Percentiles rank a stretch among this genome's conserved stretches.
phyloP scores from a whole-genome alignment of 495 filamentous ascomycete species.

The Lindgomyces ingoldianus region DNA sequence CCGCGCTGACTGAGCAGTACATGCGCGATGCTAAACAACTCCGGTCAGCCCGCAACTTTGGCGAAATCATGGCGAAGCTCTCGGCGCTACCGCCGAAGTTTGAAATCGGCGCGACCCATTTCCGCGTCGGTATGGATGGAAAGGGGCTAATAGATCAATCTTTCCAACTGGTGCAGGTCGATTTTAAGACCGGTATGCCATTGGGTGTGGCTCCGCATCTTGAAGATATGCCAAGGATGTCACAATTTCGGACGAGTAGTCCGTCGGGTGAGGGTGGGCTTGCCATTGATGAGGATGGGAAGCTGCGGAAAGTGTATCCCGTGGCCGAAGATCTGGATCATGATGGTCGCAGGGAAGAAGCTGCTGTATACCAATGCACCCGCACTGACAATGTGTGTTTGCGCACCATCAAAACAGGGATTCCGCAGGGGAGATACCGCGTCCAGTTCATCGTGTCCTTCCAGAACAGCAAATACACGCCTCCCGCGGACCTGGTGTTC shows the following conservation, averaged over 20 bases:
- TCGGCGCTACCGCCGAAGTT: slow-evolving; percentile 36
- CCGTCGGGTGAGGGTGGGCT: slow-evolving; percentile 35
- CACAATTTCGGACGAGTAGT: slow-evolving; percentile 23
- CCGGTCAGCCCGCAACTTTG: slow-evolving; percentile 23
- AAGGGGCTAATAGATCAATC: slow-evolving; percentile 23
- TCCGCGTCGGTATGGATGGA: slow-evolving; percentile 35
- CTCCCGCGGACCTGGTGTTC: slow-evolving; percentile 37
- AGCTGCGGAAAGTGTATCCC: slow-evolving; percentile 36
- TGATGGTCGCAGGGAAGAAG: slow-evolving; percentile 37
- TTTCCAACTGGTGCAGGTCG: slow-evolving; percentile 36
- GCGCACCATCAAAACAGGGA: slow-evolving; percentile 36
- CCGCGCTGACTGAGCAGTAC: slow-evolving; percentile 40
- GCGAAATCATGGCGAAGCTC: slow-evolving; percentile 36
- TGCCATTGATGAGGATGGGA: slow-evolving; percentile 30
- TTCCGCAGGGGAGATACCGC: slow-evolving; percentile 39
- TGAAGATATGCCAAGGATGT: slow-evolving; percentile 26
- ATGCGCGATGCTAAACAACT: slow-evolving; percentile 41
- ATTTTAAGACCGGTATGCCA: slow-evolving; percentile 41
- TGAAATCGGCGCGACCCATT: slow-evolving; percentile 33
- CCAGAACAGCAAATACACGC: slow-evolving; percentile 30
- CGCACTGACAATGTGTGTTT: slow-evolving; percentile 36
- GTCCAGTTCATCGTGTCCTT: slow-evolving; percentile 40
- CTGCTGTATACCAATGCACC: slow-evolving; percentile 36
- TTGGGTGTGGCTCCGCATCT: slow-evolving; percentile 27
- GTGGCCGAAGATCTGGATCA: slow-evolving; percentile 40